A percentile compares a stretch with the other conserved stretches of the same genome.
Evolutionary conservation across 805 yeast species (phyloP).

Genomic region (Teunomyces gatunensis): DNA sequence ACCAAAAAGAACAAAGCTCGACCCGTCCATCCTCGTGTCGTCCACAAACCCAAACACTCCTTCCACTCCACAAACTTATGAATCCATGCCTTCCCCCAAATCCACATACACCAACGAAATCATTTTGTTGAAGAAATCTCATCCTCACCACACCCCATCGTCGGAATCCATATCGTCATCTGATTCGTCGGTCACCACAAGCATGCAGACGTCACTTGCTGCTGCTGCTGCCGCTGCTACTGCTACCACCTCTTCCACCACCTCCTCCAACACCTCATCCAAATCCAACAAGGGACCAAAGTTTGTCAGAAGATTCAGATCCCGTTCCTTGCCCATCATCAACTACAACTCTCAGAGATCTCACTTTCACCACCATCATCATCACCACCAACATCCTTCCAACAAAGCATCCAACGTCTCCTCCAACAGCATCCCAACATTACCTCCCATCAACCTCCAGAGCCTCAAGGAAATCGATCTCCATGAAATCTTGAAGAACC

Average conservation of each 20-base stretch:
- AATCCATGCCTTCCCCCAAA: slow-evolving; percentile 10
- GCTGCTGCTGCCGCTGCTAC: background rate
- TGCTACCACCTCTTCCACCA: no score
- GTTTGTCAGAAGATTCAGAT: slow-evolving; percentile 34
- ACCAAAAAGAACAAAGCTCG: slow-evolving; percentile 21
- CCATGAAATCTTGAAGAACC: slow-evolving; percentile 84
- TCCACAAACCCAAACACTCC: slow-evolving; percentile 13
- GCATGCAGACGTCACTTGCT: slow-evolving; percentile 1
- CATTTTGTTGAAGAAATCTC: slow-evolving; percentile 6
- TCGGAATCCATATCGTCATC: background rate
- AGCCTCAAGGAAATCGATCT: slow-evolving; percentile 83
- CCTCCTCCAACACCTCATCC: background rate
- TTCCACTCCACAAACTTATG: slow-evolving; percentile 10
- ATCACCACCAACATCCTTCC: slow-evolving; percentile 11
- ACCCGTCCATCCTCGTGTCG: slow-evolving; percentile 13
- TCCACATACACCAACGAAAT: slow-evolving; percentile 8
- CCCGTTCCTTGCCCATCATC: slow-evolving; percentile 42
- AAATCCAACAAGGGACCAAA: slow-evolving; percentile 28
- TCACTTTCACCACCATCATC: slow-evolving; percentile 16
- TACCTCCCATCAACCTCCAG: slow-evolving; percentile 83
- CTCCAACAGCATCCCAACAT: slow-evolving; percentile 35
- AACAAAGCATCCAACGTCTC: slow-evolving; percentile 3
- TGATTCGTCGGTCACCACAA: background rate
- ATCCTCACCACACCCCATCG: slow-evolving; percentile 6
- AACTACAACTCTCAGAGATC: slow-evolving; percentile 25